Evolutionary conservation across 2,329 filamentous ascomycete genomes (phyloP), one percentile per base, ranked within the genome.

Genomic region (Pseudogymnoascus destructans): DNA sequence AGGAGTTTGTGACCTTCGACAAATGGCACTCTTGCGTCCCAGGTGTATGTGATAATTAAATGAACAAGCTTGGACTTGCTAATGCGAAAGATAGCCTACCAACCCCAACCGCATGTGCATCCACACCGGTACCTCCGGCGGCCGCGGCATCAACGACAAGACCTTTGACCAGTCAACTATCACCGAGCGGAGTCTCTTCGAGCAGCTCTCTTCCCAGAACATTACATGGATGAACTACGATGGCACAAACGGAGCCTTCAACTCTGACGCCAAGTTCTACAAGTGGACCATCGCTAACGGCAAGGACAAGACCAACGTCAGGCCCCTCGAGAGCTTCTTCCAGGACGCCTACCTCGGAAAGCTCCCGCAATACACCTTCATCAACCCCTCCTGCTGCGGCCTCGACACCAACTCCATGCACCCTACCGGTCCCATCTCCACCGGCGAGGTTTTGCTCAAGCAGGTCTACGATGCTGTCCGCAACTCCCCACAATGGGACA

Each of bases 311-410:
- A 52, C 46, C 23, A 68, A 70, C 30, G 67, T 73, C 40, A 64
- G 70, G 15, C 67, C 70, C 1, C 62, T 76, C 3, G 66, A 70
- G 15, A 64, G 72, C 36, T 77, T 77, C 63, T 77, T 73, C 64
- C 61, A 62, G 3, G 75, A 77, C 62, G 75, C 75, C 3, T 63
- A 68, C 6, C 69, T 70, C 4, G 75, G 75, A n/a, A 70, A 66
- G 0, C 68, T 77, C 1, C 71, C 74, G 4, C 66, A 69, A 38
- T 74, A 77, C 58, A 73, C 71, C 62, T 78, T 76, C 65, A 71
- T 76, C 67, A 80, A 75, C 63, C 74, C 75, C 3, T 73, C 74
- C 60, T 77, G 78, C 69, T 77, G 78, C 63, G 46, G 46, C 5
- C 46, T 52, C 8, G 46, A 52, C 46, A 52, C 46, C 25, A 52